A percentile compares a stretch with the other conserved stretches of the same genome.
Evolutionary conservation across 1,284 basidiomycete species (phyloP).

Genomic region (Leccinum huronense): DNA sequence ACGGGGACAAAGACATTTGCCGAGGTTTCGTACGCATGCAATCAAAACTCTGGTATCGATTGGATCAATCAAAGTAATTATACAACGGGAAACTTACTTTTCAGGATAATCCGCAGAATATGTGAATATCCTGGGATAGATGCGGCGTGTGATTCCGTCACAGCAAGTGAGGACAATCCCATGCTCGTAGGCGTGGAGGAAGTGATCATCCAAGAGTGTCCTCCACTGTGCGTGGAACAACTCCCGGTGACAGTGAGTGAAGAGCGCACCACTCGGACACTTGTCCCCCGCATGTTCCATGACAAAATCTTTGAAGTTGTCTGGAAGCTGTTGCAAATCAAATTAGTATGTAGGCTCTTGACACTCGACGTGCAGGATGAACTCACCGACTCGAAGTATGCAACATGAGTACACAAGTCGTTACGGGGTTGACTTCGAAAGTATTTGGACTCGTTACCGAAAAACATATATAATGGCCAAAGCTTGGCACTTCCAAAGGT

Average conservation of each 20-base stretch:
- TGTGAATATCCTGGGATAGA: neutral
- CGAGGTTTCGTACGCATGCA: neutral
- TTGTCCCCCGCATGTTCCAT: neutral
- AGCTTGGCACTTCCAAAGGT: neutral
- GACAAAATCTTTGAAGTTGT: neutral
- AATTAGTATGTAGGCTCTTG: neutral
- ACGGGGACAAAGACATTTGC: neutral
- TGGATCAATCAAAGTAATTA: neutral
- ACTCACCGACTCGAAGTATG: no score
- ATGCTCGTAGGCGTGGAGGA: neutral
- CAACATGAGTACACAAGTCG: no score
- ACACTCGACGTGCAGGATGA: no score
- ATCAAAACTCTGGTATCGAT: neutral
- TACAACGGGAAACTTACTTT: neutral
- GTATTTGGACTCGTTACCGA: neutral
- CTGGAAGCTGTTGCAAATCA: neutral
- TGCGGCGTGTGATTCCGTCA: neutral
- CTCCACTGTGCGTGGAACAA: neutral
- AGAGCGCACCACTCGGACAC: neutral
- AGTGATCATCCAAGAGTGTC: neutral
- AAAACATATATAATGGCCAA: neutral
- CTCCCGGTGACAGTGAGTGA: neutral
- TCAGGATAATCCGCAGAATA: neutral
- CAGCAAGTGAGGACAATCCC: neutral
- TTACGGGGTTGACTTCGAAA: neutral